Evolutionary conservation across 2,329 filamentous ascomycete genomes (phyloP).

Genomic region (Thielaviopsis euricoi): DNA sequence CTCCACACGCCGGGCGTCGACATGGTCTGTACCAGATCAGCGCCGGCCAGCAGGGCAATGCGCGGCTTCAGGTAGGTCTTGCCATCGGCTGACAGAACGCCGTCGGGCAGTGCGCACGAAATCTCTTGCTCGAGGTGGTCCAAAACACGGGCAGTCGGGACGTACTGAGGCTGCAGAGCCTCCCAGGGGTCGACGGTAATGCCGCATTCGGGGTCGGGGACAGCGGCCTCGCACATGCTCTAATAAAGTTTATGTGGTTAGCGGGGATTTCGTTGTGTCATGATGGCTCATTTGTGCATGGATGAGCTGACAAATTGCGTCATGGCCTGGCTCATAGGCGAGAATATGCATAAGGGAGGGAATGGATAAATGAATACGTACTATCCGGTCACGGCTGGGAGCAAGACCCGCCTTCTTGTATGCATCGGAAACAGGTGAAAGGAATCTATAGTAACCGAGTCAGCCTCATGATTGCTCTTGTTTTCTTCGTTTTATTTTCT

Average conservation of each 20-base stretch:
- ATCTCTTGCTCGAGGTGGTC: slow-evolving; percentile 88
- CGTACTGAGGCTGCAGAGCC: slow-evolving; percentile 64
- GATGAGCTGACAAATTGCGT: neutral
- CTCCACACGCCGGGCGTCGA: slow-evolving; percentile 65
- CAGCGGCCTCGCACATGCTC: slow-evolving; percentile 71
- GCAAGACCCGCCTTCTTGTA: slow-evolving; percentile 24
- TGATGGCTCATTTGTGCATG: neutral
- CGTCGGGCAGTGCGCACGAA: slow-evolving; percentile 57
- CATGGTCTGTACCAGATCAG: slow-evolving; percentile 60
- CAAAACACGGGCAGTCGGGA: slow-evolving; percentile 74
- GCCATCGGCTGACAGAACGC: slow-evolving; percentile 53
- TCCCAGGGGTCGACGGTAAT: slow-evolving; percentile 84
- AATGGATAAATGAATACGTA: neutral
- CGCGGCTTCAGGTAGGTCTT: slow-evolving; percentile 43
- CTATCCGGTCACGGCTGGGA: slow-evolving; percentile 22
- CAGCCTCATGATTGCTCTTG: neutral
- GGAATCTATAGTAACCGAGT: slow-evolving; percentile 20
- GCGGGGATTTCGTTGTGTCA: no score
- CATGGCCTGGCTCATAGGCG: neutral
- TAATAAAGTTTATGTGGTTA: neutral
- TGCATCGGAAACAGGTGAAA: slow-evolving; percentile 19
- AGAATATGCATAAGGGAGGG: neutral
- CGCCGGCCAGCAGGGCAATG: slow-evolving; percentile 69
- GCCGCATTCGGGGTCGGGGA: slow-evolving; percentile 54
- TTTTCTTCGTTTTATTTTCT: no score